phyloP scores from a whole-genome alignment of 495 filamentous ascomycete genomes.

The Penicillium riverlandense region DNA sequence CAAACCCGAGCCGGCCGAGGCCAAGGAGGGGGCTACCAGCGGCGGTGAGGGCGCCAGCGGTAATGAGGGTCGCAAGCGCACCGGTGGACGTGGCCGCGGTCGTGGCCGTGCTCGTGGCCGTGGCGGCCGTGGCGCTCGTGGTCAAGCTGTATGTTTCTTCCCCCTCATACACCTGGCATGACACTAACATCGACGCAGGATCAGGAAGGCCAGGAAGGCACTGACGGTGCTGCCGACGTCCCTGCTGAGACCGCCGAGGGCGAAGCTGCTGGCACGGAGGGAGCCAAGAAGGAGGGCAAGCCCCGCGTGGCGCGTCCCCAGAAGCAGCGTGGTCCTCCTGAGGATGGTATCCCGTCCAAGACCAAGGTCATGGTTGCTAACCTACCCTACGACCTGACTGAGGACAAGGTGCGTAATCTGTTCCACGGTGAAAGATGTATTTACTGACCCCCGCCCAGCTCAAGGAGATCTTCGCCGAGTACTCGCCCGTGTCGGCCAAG shows the following conservation, averaged over 20 bases:
- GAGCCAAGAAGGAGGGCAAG: constrained; percentile 36
- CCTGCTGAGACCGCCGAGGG: constrained; percentile 53
- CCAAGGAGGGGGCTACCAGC: constrained; percentile 66
- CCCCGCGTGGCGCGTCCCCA: constrained; percentile 40
- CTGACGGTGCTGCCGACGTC: constrained; percentile 46
- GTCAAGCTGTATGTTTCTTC: constrained; percentile 57
- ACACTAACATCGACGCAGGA: constrained; percentile 9
- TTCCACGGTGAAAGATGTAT: no score
- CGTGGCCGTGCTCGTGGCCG: constrained; percentile 70
- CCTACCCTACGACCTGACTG: constrained; percentile 92
- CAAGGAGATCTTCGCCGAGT: constrained; percentile 88
- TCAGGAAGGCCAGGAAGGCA: constrained; percentile 22
- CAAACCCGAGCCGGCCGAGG: constrained; percentile 82
- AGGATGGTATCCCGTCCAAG: constrained; percentile 96
- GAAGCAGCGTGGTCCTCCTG: constrained; percentile 84
- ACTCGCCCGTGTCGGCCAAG: constrained; percentile 88
- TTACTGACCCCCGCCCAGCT: constrained; percentile 48
- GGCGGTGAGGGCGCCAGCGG: constrained; percentile 61
- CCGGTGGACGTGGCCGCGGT: constrained; percentile 66
- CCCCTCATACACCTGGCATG: neutral
- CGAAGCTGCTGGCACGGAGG: constrained; percentile 42
- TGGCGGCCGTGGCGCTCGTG: constrained; percentile 55
- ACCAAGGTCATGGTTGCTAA: constrained; percentile 99
- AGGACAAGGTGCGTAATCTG: constrained; percentile 71
- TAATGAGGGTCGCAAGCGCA: constrained; percentile 71